Conservation (phyloP, 1,284 basidiomycete genomes). For the Cryptococcus depauperatus region DNA sequence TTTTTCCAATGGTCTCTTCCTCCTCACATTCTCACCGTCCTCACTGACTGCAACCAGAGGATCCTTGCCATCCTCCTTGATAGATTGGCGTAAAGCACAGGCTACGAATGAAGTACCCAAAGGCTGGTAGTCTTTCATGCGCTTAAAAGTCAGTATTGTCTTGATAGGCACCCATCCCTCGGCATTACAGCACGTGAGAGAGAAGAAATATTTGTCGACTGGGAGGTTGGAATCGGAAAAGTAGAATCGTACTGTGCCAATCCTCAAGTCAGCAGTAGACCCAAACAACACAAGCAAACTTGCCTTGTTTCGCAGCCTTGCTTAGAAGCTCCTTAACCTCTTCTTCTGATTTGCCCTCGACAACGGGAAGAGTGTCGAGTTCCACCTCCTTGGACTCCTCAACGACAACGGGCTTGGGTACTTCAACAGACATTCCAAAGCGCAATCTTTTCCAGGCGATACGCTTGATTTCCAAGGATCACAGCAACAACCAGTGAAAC, state of each 20-base stretch:
- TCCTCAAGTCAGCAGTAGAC: constrained; percentile 1
- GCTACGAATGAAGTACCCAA: constrained; percentile 61
- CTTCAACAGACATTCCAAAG: background rate
- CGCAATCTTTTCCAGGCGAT: too few species aligned
- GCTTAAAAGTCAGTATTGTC: constrained; percentile 88
- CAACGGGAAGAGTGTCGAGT: constrained; percentile 18
- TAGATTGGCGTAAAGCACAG: constrained; percentile 53
- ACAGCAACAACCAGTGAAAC: too few species aligned
- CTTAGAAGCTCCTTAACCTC: constrained; percentile 28
- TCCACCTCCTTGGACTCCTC: constrained; percentile 4
- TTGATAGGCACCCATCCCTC: constrained; percentile 88
- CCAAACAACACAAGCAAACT: constrained; percentile 8
- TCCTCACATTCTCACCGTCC: constrained; percentile 62
- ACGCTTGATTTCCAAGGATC: too few species aligned
- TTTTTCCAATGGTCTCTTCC: constrained; percentile 62
- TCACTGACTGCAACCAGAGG: constrained; percentile 63
- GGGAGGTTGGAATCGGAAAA: constrained; percentile 94
- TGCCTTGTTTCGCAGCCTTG: constrained; percentile 37
- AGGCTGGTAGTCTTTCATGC: constrained; percentile 68
- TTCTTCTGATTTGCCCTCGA: constrained; percentile 32
- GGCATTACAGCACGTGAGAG: constrained; percentile 60
- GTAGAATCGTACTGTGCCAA: constrained; percentile 83
- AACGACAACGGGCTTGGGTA: constrained; percentile 1
- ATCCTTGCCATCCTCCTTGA: constrained; percentile 44
- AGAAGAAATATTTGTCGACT: constrained; percentile 90